phyloP scores from a whole-genome alignment of 2,329 filamentous ascomycete genomes.

The Fusarium camptoceras region DNA sequence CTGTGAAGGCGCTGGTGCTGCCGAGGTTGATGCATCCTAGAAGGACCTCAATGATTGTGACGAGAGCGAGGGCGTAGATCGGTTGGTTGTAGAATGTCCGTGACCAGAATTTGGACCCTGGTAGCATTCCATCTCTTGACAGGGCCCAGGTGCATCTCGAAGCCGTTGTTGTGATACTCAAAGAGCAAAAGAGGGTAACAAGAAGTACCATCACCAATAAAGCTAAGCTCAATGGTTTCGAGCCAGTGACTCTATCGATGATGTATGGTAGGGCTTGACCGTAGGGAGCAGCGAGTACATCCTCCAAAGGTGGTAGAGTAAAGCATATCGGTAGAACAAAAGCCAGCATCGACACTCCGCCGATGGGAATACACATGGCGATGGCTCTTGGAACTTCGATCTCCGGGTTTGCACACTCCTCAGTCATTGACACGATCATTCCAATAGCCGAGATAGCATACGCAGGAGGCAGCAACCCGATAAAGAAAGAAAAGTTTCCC shows the following conservation, averaged over 20 bases:
- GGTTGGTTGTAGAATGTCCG: neutral
- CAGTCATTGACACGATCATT: neutral
- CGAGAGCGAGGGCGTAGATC: neutral
- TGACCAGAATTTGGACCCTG: neutral
- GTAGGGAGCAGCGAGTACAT: neutral
- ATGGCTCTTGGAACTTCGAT: neutral
- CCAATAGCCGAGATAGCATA: neutral
- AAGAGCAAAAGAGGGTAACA: neutral
- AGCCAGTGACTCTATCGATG: neutral
- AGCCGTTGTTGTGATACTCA: neutral
- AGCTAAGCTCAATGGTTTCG: neutral
- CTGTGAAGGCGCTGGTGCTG: conserved; percentile 4
- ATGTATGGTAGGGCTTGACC: neutral
- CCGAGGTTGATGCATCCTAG: neutral
- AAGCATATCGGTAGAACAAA: conserved; percentile 1
- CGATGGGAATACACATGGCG: neutral
- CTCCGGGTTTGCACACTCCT: conserved; percentile 1
- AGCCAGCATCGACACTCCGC: neutral
- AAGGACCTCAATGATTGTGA: neutral
- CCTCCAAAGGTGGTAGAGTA: neutral
- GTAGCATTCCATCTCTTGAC: neutral
- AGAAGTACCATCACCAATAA: neutral
- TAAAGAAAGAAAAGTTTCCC: conserved; percentile 1
- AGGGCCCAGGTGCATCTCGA: neutral
- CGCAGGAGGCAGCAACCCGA: neutral